Percentiles rank a stretch among this genome's conserved stretches.
phyloP scores from a whole-genome alignment of 768 basidiomycete species.

The Amanita rubescens region DNA sequence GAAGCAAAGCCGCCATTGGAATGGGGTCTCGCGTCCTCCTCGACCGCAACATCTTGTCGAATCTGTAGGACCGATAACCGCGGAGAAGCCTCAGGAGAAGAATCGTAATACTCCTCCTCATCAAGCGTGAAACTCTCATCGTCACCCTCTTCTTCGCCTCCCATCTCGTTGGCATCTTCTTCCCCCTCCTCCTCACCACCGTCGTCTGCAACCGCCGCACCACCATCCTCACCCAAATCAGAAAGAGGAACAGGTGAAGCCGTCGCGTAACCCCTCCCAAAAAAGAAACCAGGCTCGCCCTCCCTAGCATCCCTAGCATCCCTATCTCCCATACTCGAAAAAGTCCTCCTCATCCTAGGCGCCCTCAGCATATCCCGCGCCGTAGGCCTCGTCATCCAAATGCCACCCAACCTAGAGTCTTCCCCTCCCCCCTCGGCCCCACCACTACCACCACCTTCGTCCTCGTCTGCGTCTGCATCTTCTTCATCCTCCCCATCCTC shows the following conservation, averaged over 20 bases:
- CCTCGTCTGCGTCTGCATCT: neutral
- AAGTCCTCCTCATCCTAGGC: neutral
- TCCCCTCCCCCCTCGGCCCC: neutral
- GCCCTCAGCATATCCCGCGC: too few relatives aligned
- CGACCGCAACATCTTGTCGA: too few relatives aligned
- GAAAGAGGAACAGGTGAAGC: constrained; percentile 6
- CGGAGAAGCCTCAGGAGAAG: too few relatives aligned
- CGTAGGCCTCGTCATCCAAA: neutral
- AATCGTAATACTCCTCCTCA: too few relatives aligned
- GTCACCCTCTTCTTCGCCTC: too few relatives aligned
- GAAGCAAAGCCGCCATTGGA: too few relatives aligned
- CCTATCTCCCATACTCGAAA: neutral
- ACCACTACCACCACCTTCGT: neutral
- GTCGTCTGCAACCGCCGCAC: neutral
- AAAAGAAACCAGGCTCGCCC: neutral
- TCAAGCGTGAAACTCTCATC: too few relatives aligned
- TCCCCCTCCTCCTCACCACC: neutral
- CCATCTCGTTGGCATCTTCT: neutral
- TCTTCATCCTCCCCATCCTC: neutral
- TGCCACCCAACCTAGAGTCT: neutral
- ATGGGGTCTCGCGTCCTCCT: too few relatives aligned
- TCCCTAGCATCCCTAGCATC: neutral
- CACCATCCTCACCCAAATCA: neutral
- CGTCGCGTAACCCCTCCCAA: neutral
- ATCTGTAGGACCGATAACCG: too few relatives aligned